phyloP scores from a whole-genome alignment of 768 basidiomycete species.

The Calocybe cyanea region DNA sequence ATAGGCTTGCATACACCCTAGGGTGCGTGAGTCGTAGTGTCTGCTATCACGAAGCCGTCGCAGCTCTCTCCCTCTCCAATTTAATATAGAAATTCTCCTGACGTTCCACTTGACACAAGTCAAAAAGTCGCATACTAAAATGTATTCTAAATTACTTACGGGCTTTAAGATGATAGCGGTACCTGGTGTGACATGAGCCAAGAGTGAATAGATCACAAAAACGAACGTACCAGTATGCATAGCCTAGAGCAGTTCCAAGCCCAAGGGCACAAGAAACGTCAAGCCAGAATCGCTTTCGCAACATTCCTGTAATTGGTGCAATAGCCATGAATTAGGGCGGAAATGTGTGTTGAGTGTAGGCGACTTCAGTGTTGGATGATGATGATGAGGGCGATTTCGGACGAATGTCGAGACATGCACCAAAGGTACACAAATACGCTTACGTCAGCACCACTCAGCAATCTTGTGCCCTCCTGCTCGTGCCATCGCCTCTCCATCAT shows the following conservation, averaged over 20 bases:
- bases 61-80: constrained; percentile 61
- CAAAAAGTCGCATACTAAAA: not conserved
- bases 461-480: constrained; percentile 20
- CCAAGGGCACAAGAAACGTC: constrained; percentile 75
- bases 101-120: constrained; percentile 53
- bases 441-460: constrained; percentile 19
- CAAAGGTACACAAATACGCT: constrained; percentile 18
- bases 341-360: constrained; percentile 16
- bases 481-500: constrained; percentile 21
- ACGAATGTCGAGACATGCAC: constrained; percentile 11
- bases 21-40: not conserved
- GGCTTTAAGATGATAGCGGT: constrained; percentile 72
- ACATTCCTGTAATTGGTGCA: constrained; percentile 89
- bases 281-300: constrained; percentile 90
- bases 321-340: constrained; percentile 58
- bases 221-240: constrained; percentile 75
- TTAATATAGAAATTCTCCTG: constrained; percentile 87
- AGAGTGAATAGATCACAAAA: constrained; percentile 9
- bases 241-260: constrained; percentile 70
- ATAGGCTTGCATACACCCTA: constrained; percentile 2
- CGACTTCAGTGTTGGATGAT: constrained; percentile 19
- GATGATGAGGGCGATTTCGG: constrained; percentile 42
- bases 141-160: constrained; percentile 46
- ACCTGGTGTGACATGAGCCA: constrained; percentile 49
- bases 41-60: constrained; percentile 17